Evolutionary conservation across 1,284 basidiomycete species (phyloP).

Genomic region (Leccinum pachyderme): DNA sequence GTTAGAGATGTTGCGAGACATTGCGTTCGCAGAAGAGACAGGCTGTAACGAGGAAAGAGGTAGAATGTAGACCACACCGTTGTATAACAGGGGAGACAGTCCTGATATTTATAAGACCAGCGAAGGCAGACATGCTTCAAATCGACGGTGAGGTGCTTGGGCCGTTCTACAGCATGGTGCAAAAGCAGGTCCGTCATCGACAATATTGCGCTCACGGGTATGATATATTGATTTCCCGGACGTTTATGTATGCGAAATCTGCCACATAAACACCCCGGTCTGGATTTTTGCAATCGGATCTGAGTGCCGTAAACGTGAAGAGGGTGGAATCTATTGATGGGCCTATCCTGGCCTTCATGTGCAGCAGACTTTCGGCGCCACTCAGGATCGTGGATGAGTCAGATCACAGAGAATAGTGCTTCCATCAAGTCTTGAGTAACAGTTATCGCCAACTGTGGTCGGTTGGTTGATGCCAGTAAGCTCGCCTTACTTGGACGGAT

Average conservation of each 20-base stretch:
- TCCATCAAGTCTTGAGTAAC: background rate
- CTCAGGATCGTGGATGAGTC: background rate
- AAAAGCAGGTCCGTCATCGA: constrained; percentile 9
- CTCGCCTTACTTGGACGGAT: too few relatives aligned
- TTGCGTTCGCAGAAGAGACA: constrained; percentile 2
- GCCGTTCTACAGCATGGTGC: constrained; percentile 24
- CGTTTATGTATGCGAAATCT: constrained; percentile 1
- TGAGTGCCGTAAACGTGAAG: background rate
- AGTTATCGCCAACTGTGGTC: constrained; percentile 11
- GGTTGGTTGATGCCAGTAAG: too few relatives aligned
- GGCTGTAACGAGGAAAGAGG: background rate
- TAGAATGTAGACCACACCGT: background rate
- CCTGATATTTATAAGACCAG: constrained; percentile 22
- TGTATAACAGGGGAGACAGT: background rate
- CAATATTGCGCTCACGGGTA: constrained; percentile 9
- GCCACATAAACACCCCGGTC: constrained; percentile 13
- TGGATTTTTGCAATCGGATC: background rate
- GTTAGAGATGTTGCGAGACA: constrained; percentile 20
- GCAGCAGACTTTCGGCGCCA: background rate
- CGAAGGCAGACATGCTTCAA: background rate
- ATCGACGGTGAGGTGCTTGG: background rate
- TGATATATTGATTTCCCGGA: constrained; percentile 15
- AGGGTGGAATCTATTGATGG: constrained; percentile 3
- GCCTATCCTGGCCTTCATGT: background rate
- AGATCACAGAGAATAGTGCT: background rate